These are phyloP conservation scores for Begonia loranthoides DNA, from an alignment of 306 rosid genomes.

Conservation along the genomic window DNA sequence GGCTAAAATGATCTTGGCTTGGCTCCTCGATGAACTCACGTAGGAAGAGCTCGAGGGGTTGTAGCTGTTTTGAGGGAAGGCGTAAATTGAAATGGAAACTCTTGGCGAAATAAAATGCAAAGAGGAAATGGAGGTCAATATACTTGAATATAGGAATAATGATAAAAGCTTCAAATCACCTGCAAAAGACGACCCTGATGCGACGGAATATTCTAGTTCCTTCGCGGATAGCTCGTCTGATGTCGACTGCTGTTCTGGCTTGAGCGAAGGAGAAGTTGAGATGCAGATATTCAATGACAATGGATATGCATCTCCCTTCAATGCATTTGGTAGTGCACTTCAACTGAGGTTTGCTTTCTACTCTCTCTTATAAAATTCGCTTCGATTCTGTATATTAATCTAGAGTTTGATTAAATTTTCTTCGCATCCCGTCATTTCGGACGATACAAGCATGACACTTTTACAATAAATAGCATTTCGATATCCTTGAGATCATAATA, in stretches of 20 bases:
- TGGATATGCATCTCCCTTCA: slow-evolving; percentile 27
- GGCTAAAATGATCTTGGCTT: neutral
- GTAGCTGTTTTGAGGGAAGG: slow-evolving; percentile 15
- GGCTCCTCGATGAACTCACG: slow-evolving; percentile 10
- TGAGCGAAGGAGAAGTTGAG: slow-evolving; percentile 72
- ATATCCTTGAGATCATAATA: too few relatives aligned
- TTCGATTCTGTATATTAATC: too few relatives aligned
- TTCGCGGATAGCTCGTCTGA: slow-evolving; percentile 54
- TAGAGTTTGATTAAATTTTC: too few relatives aligned
- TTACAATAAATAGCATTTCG: too few relatives aligned
- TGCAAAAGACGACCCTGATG: slow-evolving; percentile 65
- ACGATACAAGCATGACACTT: too few relatives aligned
- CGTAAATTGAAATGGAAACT: slow-evolving; percentile 30
- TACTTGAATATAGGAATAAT: slow-evolving; percentile 34
- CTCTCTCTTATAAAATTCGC: neutral
- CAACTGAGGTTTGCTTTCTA: slow-evolving; percentile 36
- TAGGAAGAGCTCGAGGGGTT: slow-evolving; percentile 21
- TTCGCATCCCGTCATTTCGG: too few relatives aligned
- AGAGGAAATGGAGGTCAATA: slow-evolving; percentile 49
- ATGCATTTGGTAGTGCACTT: slow-evolving; percentile 26
- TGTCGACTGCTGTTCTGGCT: slow-evolving; percentile 33
- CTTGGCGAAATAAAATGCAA: slow-evolving; percentile 20
- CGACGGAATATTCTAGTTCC: slow-evolving; percentile 82
- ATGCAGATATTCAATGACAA: slow-evolving; percentile 44
- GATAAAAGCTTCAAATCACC: slow-evolving; percentile 21